Base-by-base conservation (phyloP, 1,284 basidiomycete species). In the Moniliella sp. region DNA sequence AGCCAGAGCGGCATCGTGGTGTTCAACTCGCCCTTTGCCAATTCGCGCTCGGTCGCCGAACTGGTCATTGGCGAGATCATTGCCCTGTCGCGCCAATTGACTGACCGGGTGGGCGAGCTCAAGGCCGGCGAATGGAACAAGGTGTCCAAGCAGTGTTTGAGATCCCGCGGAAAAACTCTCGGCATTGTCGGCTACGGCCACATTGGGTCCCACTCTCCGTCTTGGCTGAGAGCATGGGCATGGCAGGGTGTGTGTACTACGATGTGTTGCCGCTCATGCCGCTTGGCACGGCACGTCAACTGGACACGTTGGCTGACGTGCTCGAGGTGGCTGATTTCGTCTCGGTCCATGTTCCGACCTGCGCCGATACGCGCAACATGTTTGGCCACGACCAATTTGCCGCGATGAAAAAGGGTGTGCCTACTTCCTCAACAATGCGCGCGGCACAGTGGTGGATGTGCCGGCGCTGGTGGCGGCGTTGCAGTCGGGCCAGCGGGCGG, bases 21-120 rank as follows among this genome's bases (percentile, higher is more conserved):
- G 34, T 99, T 99, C 72, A 99, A 99, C 65, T 97, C 88, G 9
- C 91, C 91, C 19, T 99, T 97, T 67, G 88, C 91, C 62, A 99
- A 99, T 45, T 97, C 91, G 26, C 81, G 91, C 43, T 94, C 88
- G 0, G 91, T 99, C 32, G 91, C 91, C 29, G 91, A 99, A 66
- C 75, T 99, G 30, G 91, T 99, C 61, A 76, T 99, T 61, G 72
- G 75, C 40, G 91, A 99, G 65, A 69, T 94, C 53, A 75, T 99
- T 52, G 76, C 76, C 4, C 75, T 99, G 41, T 91, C 91, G 9
- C 77, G 91, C 25, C 91, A 99, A 62, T 72, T 93, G 45, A 74
- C 78, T 46, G 81, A 99, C 64, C 77, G 91, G 36, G 67, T 76
- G 11, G 72, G 68, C 48, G 91, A 99, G 66, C 72, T 99, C 67